These are phyloP conservation scores for Penicillium capsulatum DNA, from an alignment of 2,329 filamentous ascomycete species.

Conservation along the genomic window DNA sequence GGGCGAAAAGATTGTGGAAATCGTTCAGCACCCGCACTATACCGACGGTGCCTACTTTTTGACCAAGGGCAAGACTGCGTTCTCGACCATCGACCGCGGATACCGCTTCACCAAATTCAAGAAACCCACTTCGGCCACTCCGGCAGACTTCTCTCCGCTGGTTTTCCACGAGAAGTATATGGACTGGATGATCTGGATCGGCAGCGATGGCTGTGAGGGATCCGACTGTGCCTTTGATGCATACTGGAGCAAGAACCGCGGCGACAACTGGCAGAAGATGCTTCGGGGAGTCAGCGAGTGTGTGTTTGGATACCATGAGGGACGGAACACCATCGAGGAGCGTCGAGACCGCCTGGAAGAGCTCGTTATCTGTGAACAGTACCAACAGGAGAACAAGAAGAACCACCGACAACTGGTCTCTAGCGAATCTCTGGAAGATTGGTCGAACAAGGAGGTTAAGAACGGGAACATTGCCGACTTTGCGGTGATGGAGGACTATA, in stretches of 20 bases:
- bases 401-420: slow-evolving; percentile 67
- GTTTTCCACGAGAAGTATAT: slow-evolving; percentile 79
- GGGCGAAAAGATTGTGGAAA: slow-evolving; percentile 63
- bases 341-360: slow-evolving; percentile 56
- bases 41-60: slow-evolving; percentile 85
- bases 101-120: slow-evolving; percentile 56
- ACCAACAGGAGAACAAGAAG: slow-evolving; percentile 58
- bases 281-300: slow-evolving; percentile 73
- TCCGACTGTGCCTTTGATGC: slow-evolving; percentile 67
- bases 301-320: slow-evolving; percentile 72
- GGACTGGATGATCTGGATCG: slow-evolving; percentile 91
- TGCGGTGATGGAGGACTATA: slow-evolving; percentile 94
- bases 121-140: slow-evolving; percentile 13
- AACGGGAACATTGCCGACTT: slow-evolving; percentile 75
- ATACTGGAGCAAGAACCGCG: slow-evolving; percentile 73
- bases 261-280: slow-evolving; percentile 71
- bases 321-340: slow-evolving; percentile 55
- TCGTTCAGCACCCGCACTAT: slow-evolving; percentile 75
- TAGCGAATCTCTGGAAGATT: slow-evolving; percentile 59
- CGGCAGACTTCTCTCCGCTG: slow-evolving; percentile 51
- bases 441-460: slow-evolving; percentile 59
- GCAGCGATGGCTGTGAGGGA: slow-evolving; percentile 62
- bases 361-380: slow-evolving; percentile 62
- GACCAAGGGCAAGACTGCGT: slow-evolving; percentile 63
- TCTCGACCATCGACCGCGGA: slow-evolving; percentile 78